phyloP scores from a whole-genome alignment of 768 basidiomycete species.

The Sistotremastrum niveocremeum region DNA sequence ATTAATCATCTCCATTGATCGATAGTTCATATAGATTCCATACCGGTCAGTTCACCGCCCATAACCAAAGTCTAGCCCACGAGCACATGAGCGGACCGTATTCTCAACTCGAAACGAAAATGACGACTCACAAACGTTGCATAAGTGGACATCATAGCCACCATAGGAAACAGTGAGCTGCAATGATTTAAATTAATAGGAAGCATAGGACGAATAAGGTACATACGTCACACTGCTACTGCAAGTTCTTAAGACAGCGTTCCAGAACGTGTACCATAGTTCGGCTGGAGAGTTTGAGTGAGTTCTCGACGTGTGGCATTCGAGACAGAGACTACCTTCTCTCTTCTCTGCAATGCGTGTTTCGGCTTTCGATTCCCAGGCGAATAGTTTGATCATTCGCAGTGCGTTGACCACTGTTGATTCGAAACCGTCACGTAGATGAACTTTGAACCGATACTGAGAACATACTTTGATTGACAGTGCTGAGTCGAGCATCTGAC shows the following conservation, averaged over 20 bases:
- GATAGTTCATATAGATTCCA: not conserved
- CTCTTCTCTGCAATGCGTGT: slow-evolving; percentile 40
- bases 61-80: slow-evolving; percentile 21
- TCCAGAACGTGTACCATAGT: too few species aligned
- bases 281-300: too few species aligned
- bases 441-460: not conserved
- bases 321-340: slow-evolving; percentile 37
- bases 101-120: not conserved
- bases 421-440: too few species aligned
- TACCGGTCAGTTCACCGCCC: slow-evolving; percentile 22
- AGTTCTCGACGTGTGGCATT: too few species aligned
- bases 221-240: slow-evolving; percentile 31
- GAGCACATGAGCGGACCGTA: not conserved
- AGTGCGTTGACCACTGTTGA: slow-evolving; percentile 36
- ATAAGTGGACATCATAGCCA: slow-evolving; percentile 55
- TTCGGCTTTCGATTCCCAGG: slow-evolving; percentile 42
- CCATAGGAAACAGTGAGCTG: slow-evolving; percentile 46
- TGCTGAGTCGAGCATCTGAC: slow-evolving; percentile 48
- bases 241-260: slow-evolving; percentile 4
- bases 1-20: too few species aligned
- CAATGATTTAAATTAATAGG: not conserved
- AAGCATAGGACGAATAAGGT: not conserved
- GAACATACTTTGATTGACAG: slow-evolving; percentile 42
- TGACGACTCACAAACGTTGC: slow-evolving; percentile 34
- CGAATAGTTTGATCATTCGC: slow-evolving; percentile 63